Evolutionary conservation across 1,284 basidiomycete genomes (phyloP).

Genomic region (Neonothopanus nambi): DNA sequence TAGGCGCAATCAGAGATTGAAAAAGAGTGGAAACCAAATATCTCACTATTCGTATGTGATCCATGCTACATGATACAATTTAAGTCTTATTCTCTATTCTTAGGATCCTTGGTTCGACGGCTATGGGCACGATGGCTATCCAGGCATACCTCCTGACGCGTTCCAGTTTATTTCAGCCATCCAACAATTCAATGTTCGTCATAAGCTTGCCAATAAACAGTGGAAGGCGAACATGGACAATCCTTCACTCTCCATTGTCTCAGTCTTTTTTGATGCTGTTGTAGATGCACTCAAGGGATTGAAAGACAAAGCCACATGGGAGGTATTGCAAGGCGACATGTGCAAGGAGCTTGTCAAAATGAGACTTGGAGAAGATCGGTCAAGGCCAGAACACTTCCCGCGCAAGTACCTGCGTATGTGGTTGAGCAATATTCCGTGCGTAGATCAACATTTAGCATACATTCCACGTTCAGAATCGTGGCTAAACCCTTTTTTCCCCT

Average conservation of each 20-base stretch:
- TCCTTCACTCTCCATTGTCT: slow-evolving; percentile 23
- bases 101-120: not conserved
- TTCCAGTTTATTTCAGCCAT: not conserved
- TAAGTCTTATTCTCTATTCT: too few species aligned
- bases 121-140: slow-evolving; percentile 1
- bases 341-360: slow-evolving; percentile 30
- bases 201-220: not conserved
- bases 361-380: slow-evolving; percentile 21
- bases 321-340: slow-evolving; percentile 25
- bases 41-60: too few species aligned
- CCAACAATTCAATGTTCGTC: too few species aligned
- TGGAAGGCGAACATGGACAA: slow-evolving; percentile 16
- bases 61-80: too few species aligned
- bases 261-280: slow-evolving; percentile 27
- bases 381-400: slow-evolving; percentile 27
- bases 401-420: slow-evolving; percentile 26
- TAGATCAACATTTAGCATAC: too few species aligned
- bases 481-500: too few species aligned
- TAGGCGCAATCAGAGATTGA: too few species aligned
- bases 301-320: too few species aligned
- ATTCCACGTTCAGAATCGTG: too few species aligned
- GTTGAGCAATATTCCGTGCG: too few species aligned
- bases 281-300: slow-evolving; percentile 20
- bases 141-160: not conserved
- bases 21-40: too few species aligned